Conservation (phyloP, 208 protist species). For the Sergeia podlipaevii region DNA sequence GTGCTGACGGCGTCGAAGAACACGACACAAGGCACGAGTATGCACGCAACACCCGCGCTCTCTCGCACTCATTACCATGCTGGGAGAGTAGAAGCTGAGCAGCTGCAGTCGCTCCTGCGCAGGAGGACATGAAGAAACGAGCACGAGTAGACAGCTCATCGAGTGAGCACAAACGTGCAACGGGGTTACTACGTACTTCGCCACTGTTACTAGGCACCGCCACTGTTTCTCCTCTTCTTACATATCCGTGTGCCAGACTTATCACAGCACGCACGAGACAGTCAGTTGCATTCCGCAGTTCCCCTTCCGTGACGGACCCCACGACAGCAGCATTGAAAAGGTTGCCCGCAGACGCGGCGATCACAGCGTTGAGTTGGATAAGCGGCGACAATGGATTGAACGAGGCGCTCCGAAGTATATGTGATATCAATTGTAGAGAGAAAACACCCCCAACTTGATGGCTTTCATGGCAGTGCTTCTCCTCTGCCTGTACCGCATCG, state of each 20-base stretch:
- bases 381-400: conserved; percentile 12
- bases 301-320: neutral
- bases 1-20: neutral
- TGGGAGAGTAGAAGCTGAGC: neutral
- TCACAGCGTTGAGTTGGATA: conserved; percentile 4
- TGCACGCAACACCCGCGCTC: neutral
- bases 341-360: neutral
- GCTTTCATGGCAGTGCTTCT: neutral
- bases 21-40: neutral
- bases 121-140: conserved; percentile 17
- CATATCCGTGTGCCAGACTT: neutral
- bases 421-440: no score
- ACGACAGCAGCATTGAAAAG: conserved; percentile 1
- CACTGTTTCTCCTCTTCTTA: neutral
- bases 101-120: conserved; percentile 7
- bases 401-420: neutral
- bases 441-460: neutral
- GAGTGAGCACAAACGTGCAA: conserved; percentile 6
- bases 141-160: conserved; percentile 26
- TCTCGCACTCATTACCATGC: neutral
- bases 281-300: neutral
- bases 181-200: neutral
- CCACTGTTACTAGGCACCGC: neutral
- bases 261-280: neutral
- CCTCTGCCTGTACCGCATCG: no score